Evolutionary conservation across 352 stramenopile genomes (phyloP).

Genomic region (Pythium dissotocum): DNA sequence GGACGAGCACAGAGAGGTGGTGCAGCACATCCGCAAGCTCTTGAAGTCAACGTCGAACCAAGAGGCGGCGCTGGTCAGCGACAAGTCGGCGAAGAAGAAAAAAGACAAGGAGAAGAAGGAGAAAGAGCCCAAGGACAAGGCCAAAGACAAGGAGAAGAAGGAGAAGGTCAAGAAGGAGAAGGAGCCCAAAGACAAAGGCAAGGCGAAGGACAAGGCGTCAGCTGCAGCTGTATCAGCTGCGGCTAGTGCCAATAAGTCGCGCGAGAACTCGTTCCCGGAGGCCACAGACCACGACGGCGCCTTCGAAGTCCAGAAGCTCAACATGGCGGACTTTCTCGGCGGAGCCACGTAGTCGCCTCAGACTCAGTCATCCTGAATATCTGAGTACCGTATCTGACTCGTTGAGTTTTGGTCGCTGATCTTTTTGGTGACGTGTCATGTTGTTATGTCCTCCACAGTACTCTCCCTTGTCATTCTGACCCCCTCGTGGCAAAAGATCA

Average conservation of each 20-base stretch:
- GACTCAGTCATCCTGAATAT: not conserved
- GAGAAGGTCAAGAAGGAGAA: constrained; percentile 36
- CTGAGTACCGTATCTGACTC: constrained; percentile 7
- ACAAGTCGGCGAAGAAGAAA: constrained; percentile 43
- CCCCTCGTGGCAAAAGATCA: constrained; percentile 32
- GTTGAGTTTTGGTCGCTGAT: constrained; percentile 8
- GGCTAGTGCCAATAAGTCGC: constrained; percentile 36
- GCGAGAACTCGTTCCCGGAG: constrained; percentile 45
- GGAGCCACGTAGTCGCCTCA: constrained; percentile 3
- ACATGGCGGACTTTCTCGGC: constrained; percentile 76
- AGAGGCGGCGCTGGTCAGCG: constrained; percentile 41
- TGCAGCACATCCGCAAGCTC: constrained; percentile 63
- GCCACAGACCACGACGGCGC: constrained; percentile 37
- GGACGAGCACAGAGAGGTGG: constrained; percentile 32
- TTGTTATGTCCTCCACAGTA: constrained; percentile 19
- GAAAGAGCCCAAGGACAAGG: constrained; percentile 34
- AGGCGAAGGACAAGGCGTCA: constrained; percentile 21
- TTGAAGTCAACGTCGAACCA: constrained; percentile 64
- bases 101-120: constrained; percentile 42
- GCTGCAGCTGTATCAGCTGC: constrained; percentile 6
- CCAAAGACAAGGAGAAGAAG: constrained; percentile 45
- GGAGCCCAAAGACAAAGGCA: constrained; percentile 39
- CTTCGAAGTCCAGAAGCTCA: constrained; percentile 75
- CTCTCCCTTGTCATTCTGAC: constrained; percentile 6
- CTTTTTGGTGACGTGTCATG: not conserved